Percentiles rank a stretch among this genome's conserved stretches.
Evolutionary conservation across 2,329 filamentous ascomycete genomes (phyloP).

Genomic region (Ophiostoma sp.): DNA sequence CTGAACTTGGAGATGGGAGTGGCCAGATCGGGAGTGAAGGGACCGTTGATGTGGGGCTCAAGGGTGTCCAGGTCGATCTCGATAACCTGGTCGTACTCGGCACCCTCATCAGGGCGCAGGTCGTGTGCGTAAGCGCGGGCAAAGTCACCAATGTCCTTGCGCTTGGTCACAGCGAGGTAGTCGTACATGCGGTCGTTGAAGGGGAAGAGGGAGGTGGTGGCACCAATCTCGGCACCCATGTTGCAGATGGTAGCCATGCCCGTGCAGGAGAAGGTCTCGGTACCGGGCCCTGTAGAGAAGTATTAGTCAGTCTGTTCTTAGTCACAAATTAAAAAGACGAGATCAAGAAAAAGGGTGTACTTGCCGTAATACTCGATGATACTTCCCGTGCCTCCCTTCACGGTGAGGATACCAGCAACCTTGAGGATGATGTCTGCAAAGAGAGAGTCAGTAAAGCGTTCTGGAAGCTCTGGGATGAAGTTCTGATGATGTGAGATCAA

Average conservation of each 20-base stretch:
- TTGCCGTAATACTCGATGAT: conserved; percentile 67
- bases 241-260: conserved; percentile 80
- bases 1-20: conserved; percentile 98
- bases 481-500: not conserved
- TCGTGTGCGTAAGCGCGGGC: conserved; percentile 77
- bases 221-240: conserved; percentile 68
- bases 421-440: conserved; percentile 79
- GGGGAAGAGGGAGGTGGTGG: conserved; percentile 91
- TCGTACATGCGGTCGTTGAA: conserved; percentile 98
- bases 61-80: conserved; percentile 93
- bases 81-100: conserved; percentile 91
- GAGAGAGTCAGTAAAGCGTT: conserved; percentile 13
- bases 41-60: conserved; percentile 97
- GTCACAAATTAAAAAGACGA: not conserved
- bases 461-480: not conserved
- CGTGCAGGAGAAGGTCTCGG: conserved; percentile 68
- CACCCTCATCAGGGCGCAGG: conserved; percentile 79
- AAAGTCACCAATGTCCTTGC: conserved; percentile 84
- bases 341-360: not conserved
- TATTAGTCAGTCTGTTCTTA: not conserved
- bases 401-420: conserved; percentile 92
- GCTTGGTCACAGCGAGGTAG: conserved; percentile 88
- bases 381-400: conserved; percentile 94
- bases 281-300: conserved; percentile 49
- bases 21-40: conserved; percentile 96